Evolutionary conservation across 768 basidiomycete genomes (phyloP), one percentile per base, ranked within the genome.

Genomic region (Naematelia encephala): DNA sequence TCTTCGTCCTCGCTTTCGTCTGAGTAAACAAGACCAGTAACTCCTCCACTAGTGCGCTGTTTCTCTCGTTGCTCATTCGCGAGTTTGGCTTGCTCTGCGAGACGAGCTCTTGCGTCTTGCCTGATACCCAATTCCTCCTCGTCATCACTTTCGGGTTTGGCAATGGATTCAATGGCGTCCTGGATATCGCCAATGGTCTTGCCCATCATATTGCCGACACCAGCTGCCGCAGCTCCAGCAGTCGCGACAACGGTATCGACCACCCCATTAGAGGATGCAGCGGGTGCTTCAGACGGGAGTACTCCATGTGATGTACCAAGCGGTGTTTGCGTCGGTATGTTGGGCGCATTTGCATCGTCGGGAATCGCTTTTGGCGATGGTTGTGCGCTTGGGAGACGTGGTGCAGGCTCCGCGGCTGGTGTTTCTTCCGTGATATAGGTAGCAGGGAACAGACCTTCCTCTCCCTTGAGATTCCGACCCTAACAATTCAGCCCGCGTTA

Each of bases 131-230:
- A 50, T 51, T 73, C 73, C 25, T 67, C 61, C 22, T 61, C 64
- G n/a, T 67, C 69, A 43, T 64, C 64, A 49, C 56, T 63, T 56
- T 81, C 82, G 39, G 82, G 82, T 4, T 83, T 83, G 42, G 5
- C 88, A 23, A 91, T 85, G 67, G 91, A 89, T 60, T 92, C 89
- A 67, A 93, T 91, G 19, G 90, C 91, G 63, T 89, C 80, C 75
- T 94, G 89, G 4, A 94, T 89, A 57, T 93, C 90, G 2, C 87
- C 90, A 82, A 93, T 82, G 1, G 91, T 94, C 1, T 87, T 89
- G 39, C 84, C 84, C 88, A 94, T 91, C 57, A 88, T 83, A 23
- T 43, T 46, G 34, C 13, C 39, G 11, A 55, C 59, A 5, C 51
- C 55, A 4, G 53, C 59, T 2, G 66, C 61, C 12, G 67, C 62